Evolutionary conservation across 192 early-diverging fungal species (phyloP), one percentile per base, ranked within the genome.

Genomic region (Coemansia sp.): DNA sequence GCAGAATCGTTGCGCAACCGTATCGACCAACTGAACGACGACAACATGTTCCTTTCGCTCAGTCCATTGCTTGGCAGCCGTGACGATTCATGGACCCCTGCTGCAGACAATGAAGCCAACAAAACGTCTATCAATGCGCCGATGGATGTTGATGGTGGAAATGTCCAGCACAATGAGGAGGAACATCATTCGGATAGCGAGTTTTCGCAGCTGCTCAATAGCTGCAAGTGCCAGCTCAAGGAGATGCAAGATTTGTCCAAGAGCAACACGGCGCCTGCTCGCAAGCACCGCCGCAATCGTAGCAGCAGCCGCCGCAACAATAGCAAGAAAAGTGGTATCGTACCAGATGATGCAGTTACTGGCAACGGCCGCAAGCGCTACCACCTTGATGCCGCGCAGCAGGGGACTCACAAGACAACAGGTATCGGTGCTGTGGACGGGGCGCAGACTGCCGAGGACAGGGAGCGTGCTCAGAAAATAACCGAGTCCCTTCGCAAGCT

Each of bases 151-250:
- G 38, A 58, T 41, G 25, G 17, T 5, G 28, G 6, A 8, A 41
- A 58, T 28, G 14, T 5, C 36, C 30, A 36, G n/a, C n/a, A n/a
- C n/a, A n/a, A n/a, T 1, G 37, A 45, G 25, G n/a, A 55, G 15
- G 53, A 27, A 1, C 50, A 10, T 28, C 59, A 65, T 30, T 50
- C 68, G 27, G 74, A 77, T 33, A 64, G 50, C 47, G 68, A 77
- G 59, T 77, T 79, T 56, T 60, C 75, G 2, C 30, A 36, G 4
- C 27, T 79, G 69, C 28, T 79, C 50, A 47, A 62, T 27, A 50
- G 40, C 44, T 79, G 75, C 75, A 79, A 72, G 63, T 31, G 57
- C 1, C 75, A 79, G 62, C 36, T 79, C 48, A 41, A 48, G 15
- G 62, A 72, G 1, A 27, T 79, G 53, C 57, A 72, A 7, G 22